These are phyloP conservation scores for Xylaria sp. DNA, from an alignment of 2,329 filamentous ascomycete species.

Conservation along the genomic window DNA sequence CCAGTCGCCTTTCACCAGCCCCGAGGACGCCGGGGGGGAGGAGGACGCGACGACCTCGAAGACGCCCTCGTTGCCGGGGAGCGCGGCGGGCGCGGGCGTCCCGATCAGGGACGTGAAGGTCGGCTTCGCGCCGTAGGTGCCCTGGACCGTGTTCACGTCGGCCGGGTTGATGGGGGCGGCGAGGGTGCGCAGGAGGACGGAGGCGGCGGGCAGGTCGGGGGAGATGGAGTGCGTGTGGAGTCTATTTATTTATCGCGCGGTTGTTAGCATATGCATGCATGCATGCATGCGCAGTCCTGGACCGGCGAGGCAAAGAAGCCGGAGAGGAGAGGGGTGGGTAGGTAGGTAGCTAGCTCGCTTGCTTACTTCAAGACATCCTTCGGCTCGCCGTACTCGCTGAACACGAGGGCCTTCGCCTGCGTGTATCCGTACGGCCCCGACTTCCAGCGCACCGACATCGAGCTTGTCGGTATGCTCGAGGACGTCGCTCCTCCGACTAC, in stretches of 20 bases:
- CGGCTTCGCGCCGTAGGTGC: slow-evolving; percentile 90
- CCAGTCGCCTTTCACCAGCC: slow-evolving; percentile 84
- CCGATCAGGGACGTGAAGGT: slow-evolving; percentile 80
- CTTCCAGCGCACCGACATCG: slow-evolving; percentile 57
- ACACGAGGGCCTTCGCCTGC: slow-evolving; percentile 84
- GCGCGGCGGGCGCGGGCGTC: slow-evolving; percentile 78
- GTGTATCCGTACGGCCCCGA: slow-evolving; percentile 81
- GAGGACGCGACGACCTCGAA: slow-evolving; percentile 85
- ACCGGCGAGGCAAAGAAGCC: not conserved
- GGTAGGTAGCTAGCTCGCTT: slow-evolving; percentile 38
- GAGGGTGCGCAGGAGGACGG: slow-evolving; percentile 85
- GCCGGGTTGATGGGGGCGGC: slow-evolving; percentile 95
- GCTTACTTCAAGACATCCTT: slow-evolving; percentile 72
- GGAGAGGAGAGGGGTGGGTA: not conserved
- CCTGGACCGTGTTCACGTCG: slow-evolving; percentile 98
- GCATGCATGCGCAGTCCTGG: too few relatives aligned
- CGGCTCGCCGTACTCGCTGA: slow-evolving; percentile 79
- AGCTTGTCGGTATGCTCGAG: slow-evolving; percentile 8
- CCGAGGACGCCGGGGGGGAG: slow-evolving; percentile 57
- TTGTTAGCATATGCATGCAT: slow-evolving; percentile 14
- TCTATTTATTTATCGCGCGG: slow-evolving; percentile 50
- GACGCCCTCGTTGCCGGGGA: slow-evolving; percentile 91
- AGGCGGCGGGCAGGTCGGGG: slow-evolving; percentile 71
- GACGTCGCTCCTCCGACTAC: not conserved
- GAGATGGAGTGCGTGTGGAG: slow-evolving; percentile 82